Conservation (phyloP, 2,329 filamentous ascomycete species). For the Pseudogymnoascus sp. region DNA sequence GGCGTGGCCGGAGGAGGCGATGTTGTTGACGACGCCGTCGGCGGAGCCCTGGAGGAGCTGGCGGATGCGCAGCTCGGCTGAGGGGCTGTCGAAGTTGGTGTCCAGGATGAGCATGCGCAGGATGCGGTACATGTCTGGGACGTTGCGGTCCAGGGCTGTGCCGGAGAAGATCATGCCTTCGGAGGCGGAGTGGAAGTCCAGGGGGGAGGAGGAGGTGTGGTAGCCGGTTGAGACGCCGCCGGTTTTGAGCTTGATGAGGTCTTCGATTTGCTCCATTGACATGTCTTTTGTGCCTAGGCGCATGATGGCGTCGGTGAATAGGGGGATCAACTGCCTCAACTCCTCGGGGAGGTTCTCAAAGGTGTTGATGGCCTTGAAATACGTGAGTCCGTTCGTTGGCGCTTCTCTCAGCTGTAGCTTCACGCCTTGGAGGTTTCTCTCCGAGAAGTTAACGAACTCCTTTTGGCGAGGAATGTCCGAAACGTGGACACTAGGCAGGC, state of each 20-base stretch:
- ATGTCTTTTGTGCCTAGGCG: constrained; percentile 80
- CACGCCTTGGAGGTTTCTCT: constrained; percentile 56
- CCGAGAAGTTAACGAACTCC: constrained; percentile 50
- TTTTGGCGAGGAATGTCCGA: constrained; percentile 78
- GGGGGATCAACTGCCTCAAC: constrained; percentile 71
- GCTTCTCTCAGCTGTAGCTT: constrained; percentile 85
- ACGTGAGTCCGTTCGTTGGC: constrained; percentile 90
- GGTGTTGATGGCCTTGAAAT: constrained; percentile 82
- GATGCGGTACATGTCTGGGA: constrained; percentile 84
- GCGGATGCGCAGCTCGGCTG: constrained; percentile 72
- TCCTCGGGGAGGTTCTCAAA: constrained; percentile 76
- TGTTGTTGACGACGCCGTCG: constrained; percentile 83
- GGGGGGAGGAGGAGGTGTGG: constrained; percentile 70
- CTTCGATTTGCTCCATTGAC: constrained; percentile 91
- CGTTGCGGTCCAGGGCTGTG: constrained; percentile 81
- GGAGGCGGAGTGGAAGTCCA: constrained; percentile 57
- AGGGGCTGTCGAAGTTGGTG: constrained; percentile 79
- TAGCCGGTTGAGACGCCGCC: constrained; percentile 82
- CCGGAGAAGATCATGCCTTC: constrained; percentile 82
- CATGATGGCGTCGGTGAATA: constrained; percentile 91
- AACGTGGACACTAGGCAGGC: constrained; percentile 79
- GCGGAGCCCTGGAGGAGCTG: constrained; percentile 81
- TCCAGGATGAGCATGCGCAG: constrained; percentile 72
- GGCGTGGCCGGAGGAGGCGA: constrained; percentile 81
- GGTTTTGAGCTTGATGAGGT: constrained; percentile 91